Conservation (phyloP, 441 rosid genomes). For the Gossypium trilobum region DNA sequence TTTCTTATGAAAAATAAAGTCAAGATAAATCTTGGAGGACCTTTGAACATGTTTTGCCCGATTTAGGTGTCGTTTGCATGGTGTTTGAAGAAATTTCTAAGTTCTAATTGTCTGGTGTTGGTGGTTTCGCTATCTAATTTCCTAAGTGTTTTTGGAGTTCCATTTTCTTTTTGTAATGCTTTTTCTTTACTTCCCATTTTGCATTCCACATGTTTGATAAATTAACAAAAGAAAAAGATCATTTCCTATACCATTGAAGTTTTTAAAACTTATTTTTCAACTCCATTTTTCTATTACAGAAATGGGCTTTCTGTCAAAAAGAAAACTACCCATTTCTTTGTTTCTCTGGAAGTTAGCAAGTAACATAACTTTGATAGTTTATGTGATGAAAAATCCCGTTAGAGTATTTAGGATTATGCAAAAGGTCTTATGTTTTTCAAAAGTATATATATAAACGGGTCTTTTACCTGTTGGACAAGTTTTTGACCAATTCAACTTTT, state of each 20-base stretch:
- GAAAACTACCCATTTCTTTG: background rate
- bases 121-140: too few relatives aligned
- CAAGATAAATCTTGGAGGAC: background rate
- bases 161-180: background rate
- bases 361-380: background rate
- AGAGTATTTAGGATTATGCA: too few relatives aligned
- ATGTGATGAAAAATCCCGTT: background rate
- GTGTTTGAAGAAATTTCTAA: background rate
- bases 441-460: too few relatives aligned
- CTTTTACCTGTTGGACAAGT: too few relatives aligned
- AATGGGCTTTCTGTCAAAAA: background rate
- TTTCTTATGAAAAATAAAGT: background rate
- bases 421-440: too few relatives aligned
- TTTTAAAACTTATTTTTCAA: background rate
- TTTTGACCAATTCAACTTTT: too few relatives aligned
- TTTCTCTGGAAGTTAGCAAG: background rate
- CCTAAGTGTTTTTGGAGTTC: background rate
- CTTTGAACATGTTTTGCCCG: background rate
- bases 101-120: background rate
- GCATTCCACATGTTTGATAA: background rate
- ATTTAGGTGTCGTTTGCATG: background rate
- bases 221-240: background rate
- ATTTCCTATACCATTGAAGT: background rate
- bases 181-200: background rate
- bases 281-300: background rate